phyloP scores from a whole-genome alignment of 169 alveolate species.

The Cytauxzoon felis region DNA sequence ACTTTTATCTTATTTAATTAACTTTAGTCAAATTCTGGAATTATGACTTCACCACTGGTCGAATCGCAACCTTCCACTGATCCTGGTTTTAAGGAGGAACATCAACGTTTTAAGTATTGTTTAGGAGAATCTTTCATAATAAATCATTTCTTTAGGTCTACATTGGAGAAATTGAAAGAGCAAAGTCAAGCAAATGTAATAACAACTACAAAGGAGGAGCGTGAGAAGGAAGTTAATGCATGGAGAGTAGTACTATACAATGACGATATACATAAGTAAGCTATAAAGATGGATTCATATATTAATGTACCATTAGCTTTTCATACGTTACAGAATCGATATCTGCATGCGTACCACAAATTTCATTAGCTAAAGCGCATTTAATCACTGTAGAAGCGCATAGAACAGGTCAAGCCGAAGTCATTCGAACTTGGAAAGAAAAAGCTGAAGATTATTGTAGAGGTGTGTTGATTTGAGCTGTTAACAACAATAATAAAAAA shows the following conservation, averaged over 20 bases:
- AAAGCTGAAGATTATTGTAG: slow-evolving; percentile 70
- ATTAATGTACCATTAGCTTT: slow-evolving; percentile 46
- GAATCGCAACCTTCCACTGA: neutral
- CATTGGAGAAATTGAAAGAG: neutral
- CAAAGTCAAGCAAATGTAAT: neutral
- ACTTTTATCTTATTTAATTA: too few relatives aligned
- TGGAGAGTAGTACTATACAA: slow-evolving; percentile 82
- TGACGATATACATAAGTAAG: slow-evolving; percentile 83
- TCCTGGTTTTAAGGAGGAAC: neutral
- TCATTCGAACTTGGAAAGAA: slow-evolving; percentile 73
- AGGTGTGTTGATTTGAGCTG: slow-evolving; percentile 12
- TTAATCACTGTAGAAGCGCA: slow-evolving; percentile 80
- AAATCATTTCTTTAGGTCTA: too few relatives aligned
- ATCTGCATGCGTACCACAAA: slow-evolving; percentile 68
- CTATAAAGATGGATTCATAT: neutral
- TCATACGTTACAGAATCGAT: slow-evolving; percentile 74
- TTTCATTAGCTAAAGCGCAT: slow-evolving; percentile 76
- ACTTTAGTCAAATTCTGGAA: too few relatives aligned
- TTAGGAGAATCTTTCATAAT: neutral
- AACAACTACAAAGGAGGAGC: slow-evolving; percentile 43
- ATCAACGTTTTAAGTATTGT: slow-evolving; percentile 4
- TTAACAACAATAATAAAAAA: neutral
- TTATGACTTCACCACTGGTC: neutral
- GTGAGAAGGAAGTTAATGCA: slow-evolving; percentile 64
- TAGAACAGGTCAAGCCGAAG: slow-evolving; percentile 73